Base-by-base conservation (phyloP, 139 green algal species). In the Pseudopediastrum boryanum region DNA sequence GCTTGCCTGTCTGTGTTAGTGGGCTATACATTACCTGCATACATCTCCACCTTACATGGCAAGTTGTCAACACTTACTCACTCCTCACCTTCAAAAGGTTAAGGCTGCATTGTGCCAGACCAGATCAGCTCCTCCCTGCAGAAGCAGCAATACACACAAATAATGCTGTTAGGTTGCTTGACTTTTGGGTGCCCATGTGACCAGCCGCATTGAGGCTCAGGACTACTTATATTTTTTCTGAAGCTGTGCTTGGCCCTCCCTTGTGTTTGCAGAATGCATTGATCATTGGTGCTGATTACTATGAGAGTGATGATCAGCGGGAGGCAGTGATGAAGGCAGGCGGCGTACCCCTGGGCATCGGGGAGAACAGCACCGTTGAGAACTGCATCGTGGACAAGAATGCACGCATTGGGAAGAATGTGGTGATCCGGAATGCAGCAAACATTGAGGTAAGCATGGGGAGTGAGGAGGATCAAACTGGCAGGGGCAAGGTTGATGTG, bases 331-430 rank as follows among this genome's bases (percentile, higher is more conserved):
- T 95, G 25, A 87, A 79, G 0, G 50, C 83, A 0, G 94, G 94
- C 29, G 86, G 86, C 33, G 85, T 99, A 69, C 97, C 97, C 13
- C 91, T 99, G 43, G 97, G 97, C 65, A 93, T 99, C 44, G 97
- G 97, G 43, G 87, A 89, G 25, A 79, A 82, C 78, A 85, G 54
- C 48, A 46, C 84, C 33, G 93, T 98, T 87, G 85, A 81, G 52
- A 98, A 99, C 86, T 89, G 90, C 77, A 99, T 99, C 84, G 86
- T 99, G 3, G 97, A 99, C 90, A 99, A 99, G 91, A 99, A 99
- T 81, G 96, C 94, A 50, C 91, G 96, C 77, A 94, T 99, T 39
- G 96, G 96, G 66, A 80, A 84, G 68, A 89, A 89, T 69, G 84
- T 89, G 12, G 59, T 70, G 46, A 91, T 91, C 67, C 64, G 81